Conservation (phyloP, 257 asterid genomes). For the Jacaranda mimosifolia region DNA sequence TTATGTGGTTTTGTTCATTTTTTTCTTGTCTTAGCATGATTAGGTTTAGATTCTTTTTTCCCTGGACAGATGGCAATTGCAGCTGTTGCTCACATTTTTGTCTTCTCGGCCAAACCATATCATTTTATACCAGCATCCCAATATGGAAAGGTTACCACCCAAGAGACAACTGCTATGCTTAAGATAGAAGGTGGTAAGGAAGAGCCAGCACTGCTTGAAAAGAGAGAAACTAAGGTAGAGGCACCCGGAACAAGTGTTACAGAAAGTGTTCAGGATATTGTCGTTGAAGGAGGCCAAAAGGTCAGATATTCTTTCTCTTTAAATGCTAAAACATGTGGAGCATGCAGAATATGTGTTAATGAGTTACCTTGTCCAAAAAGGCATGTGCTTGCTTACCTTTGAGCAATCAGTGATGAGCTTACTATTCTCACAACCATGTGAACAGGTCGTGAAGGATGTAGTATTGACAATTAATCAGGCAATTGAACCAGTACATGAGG, state of each 20-base stretch:
- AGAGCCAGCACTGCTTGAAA: constrained; percentile 63
- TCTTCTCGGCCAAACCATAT: constrained; percentile 85
- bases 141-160: constrained; percentile 53
- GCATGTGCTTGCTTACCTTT: background rate
- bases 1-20: background rate
- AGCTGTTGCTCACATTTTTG: constrained; percentile 88
- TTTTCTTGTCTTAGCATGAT: background rate
- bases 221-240: constrained; percentile 70
- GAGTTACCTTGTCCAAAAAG: too few species aligned
- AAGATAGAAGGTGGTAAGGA: constrained; percentile 54
- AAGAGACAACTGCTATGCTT: constrained; percentile 57
- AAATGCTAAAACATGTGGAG: background rate
- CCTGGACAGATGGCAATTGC: constrained; percentile 90
- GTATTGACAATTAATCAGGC: constrained; percentile 95
- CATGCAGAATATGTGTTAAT: background rate
- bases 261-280: constrained; percentile 94
- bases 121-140: constrained; percentile 59
- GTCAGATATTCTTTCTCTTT: constrained; percentile 44
- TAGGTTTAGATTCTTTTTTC: background rate
- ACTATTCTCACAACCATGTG: background rate
- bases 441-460: constrained; percentile 89
- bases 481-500: constrained; percentile 91
- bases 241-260: constrained; percentile 88
- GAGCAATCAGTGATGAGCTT: too few species aligned
- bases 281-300: constrained; percentile 94